These are phyloP conservation scores for Diaporthe batatas DNA, from an alignment of 2,329 filamentous ascomycete species.

Conservation along the genomic window DNA sequence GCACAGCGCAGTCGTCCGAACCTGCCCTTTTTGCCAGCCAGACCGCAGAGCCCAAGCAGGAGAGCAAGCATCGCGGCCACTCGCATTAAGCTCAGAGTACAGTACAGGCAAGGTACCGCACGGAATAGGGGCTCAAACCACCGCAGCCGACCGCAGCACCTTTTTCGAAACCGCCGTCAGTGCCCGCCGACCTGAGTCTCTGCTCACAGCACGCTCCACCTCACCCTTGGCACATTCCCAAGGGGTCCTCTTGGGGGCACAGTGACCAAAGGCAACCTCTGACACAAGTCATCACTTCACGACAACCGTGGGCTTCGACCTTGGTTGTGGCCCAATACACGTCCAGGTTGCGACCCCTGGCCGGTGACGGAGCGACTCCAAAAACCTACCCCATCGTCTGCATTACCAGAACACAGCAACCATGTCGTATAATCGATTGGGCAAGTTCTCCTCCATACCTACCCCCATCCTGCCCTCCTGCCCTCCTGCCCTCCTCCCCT, in stretches of 20 bases:
- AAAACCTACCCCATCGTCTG: not conserved
- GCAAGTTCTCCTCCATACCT: slow-evolving; percentile 61
- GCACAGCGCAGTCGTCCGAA: slow-evolving; percentile 14
- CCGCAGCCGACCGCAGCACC: slow-evolving; percentile 36
- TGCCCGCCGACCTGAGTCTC: slow-evolving; percentile 25
- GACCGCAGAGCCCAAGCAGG: slow-evolving; percentile 4
- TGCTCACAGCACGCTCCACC: slow-evolving; percentile 7
- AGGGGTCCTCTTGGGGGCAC: slow-evolving; percentile 13
- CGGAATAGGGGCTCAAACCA: slow-evolving; percentile 41
- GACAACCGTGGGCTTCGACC: slow-evolving; percentile 29
- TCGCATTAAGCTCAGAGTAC: slow-evolving; percentile 9
- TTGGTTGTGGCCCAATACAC: slow-evolving; percentile 30
- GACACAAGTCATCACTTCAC: slow-evolving; percentile 20
- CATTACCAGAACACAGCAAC: slow-evolving; percentile 45
- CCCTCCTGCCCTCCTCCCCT: slow-evolving; percentile 33
- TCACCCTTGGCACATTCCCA: slow-evolving; percentile 31
- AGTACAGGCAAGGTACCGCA: slow-evolving; percentile 25
- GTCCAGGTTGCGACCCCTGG: slow-evolving; percentile 33
- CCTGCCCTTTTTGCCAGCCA: not conserved
- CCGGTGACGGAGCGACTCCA: slow-evolving; percentile 24
- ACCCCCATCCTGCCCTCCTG: not conserved
- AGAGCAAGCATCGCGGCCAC: slow-evolving; percentile 8
- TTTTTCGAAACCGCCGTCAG: slow-evolving; percentile 38
- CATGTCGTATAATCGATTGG: slow-evolving; percentile 83
- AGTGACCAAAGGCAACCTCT: slow-evolving; percentile 15